A percentile compares a stretch with the other conserved stretches of the same genome.
Conservation (phyloP, 2,329 filamentous ascomycete species). For the Cladosporium sphaerospermum region DNA sequence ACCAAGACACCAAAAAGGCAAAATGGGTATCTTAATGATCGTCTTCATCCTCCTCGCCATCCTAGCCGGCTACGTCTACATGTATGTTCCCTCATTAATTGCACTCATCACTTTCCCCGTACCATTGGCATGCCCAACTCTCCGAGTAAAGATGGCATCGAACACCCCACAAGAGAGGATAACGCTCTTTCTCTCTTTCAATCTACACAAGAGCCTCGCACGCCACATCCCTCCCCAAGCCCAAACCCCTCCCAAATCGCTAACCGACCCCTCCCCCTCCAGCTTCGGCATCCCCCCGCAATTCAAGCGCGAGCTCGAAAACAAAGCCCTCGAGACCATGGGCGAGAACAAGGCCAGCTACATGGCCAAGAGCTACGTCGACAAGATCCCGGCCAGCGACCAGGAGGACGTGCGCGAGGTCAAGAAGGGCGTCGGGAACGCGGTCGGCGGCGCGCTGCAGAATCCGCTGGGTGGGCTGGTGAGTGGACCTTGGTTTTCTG, state of each 20-base stretch:
- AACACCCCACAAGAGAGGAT: not conserved
- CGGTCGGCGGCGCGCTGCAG: conserved; percentile 28
- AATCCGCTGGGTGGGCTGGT: conserved; percentile 33
- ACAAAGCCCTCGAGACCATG: conserved; percentile 45
- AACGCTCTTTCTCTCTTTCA: too few species aligned
- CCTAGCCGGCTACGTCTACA: conserved; percentile 36
- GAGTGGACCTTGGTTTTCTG: not conserved
- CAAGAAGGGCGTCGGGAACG: conserved; percentile 28
- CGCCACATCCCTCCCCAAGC: not conserved
- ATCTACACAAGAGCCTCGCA: too few species aligned
- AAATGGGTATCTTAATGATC: conserved; percentile 21
- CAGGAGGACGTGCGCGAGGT: conserved; percentile 28
- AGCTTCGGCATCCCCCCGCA: conserved; percentile 43
- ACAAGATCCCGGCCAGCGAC: conserved; percentile 19
- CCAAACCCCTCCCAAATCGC: not conserved
- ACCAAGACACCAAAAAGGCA: not conserved
- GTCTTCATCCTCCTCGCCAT: conserved; percentile 32
- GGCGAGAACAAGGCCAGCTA: conserved; percentile 44
- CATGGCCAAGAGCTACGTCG: conserved; percentile 26
- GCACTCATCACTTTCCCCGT: too few species aligned
- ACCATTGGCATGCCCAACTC: too few species aligned
- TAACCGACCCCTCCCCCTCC: not conserved
- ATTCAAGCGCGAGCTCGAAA: conserved; percentile 42
- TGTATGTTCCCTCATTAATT: conserved; percentile 18
- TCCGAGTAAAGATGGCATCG: not conserved